A percentile compares a stretch with the other conserved stretches of the same genome.
phyloP scores from a whole-genome alignment of 148 eudicot species.

The Camellia lanceoleosa region DNA sequence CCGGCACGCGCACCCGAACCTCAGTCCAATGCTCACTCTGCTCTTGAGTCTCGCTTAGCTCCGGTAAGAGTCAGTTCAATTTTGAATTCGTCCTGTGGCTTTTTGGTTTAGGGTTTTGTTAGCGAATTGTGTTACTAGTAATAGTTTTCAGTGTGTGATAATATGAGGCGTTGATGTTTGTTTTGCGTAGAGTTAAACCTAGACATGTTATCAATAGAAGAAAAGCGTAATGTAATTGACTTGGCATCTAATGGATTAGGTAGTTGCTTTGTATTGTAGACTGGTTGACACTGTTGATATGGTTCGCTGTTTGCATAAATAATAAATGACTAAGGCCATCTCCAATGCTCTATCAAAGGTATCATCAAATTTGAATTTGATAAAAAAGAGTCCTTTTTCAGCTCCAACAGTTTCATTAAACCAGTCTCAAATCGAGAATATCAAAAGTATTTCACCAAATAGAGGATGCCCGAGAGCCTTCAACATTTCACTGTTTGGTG shows the following conservation, averaged over 20 bases:
- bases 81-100: background rate
- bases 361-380: too few relatives aligned
- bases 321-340: background rate
- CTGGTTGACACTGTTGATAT: background rate
- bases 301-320: background rate
- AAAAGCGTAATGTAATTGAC: background rate
- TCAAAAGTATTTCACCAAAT: too few relatives aligned
- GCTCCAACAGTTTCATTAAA: too few relatives aligned
- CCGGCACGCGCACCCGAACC: slow-evolving; percentile 15
- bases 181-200: background rate
- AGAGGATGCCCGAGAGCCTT: too few relatives aligned
- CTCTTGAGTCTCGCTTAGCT: slow-evolving; percentile 47
- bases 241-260: background rate
- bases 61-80: slow-evolving; percentile 33
- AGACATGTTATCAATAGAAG: background rate
- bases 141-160: too few relatives aligned
- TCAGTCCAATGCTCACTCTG: slow-evolving; percentile 31
- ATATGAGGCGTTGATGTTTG: too few relatives aligned
- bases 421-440: too few relatives aligned
- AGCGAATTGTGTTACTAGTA: background rate
- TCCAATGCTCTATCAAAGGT: too few relatives aligned
- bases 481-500: too few relatives aligned
- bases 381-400: too few relatives aligned
- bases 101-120: background rate
- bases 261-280: background rate